A percentile compares a stretch with the other conserved stretches of the same genome.
Evolutionary conservation across 805 yeast genomes (phyloP).

Genomic region (Pichia nakasei): DNA sequence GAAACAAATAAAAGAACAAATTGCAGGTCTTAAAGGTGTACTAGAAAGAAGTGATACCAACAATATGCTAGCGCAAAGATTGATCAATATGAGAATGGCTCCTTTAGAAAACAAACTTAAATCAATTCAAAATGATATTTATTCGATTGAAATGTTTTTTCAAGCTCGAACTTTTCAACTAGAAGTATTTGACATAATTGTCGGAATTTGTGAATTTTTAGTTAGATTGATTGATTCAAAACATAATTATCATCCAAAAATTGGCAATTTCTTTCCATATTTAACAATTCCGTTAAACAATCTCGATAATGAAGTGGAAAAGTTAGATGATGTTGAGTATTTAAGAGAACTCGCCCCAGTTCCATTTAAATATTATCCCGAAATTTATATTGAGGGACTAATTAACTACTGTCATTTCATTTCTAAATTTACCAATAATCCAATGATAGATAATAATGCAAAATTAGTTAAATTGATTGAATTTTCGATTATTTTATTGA

Average conservation of each 20-base stretch:
- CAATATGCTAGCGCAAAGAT: constrained; percentile 24
- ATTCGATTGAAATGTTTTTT: constrained; percentile 57
- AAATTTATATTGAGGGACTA: constrained; percentile 74
- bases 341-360: constrained; percentile 55
- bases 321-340: constrained; percentile 68
- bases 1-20: constrained; percentile 43
- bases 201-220: constrained; percentile 68
- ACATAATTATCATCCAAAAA: constrained; percentile 48
- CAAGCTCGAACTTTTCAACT: constrained; percentile 47
- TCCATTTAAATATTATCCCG: constrained; percentile 82
- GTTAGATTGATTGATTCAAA: constrained; percentile 64
- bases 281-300: constrained; percentile 51
- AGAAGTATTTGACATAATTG: constrained; percentile 66
- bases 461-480: constrained; percentile 55
- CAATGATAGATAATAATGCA: constrained; percentile 43
- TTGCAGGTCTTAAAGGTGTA: constrained; percentile 41
- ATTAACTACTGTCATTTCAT: constrained; percentile 62
- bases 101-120: constrained; percentile 29
- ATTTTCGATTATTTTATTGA: constrained; percentile 61
- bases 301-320: constrained; percentile 51
- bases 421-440: constrained; percentile 45
- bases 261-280: constrained; percentile 11
- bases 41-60: constrained; percentile 12
- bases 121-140: constrained; percentile 35
- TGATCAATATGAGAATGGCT: constrained; percentile 20